Conservation (phyloP, 768 basidiomycete species). For the Suillus subluteus region DNA sequence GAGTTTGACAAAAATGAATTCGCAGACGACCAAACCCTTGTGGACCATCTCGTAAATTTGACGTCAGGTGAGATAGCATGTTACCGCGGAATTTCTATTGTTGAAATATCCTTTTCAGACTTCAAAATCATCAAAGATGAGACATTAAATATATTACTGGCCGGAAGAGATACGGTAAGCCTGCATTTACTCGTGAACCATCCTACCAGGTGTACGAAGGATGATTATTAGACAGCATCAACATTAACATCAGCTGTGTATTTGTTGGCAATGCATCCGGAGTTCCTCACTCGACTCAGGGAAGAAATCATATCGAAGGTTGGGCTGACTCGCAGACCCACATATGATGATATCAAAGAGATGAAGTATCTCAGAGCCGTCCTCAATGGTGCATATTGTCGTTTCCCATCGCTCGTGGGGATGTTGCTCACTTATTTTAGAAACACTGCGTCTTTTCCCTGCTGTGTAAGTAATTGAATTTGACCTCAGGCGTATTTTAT, state of each 20-base stretch:
- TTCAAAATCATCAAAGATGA: constrained; percentile 42
- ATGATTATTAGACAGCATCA: constrained; percentile 41
- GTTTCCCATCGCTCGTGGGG: not conserved
- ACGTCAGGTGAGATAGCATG: constrained; percentile 38
- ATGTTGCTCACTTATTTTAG: constrained; percentile 18
- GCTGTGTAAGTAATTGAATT: constrained; percentile 27
- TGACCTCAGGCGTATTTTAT: not conserved
- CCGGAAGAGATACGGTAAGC: constrained; percentile 47
- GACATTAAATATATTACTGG: constrained; percentile 46
- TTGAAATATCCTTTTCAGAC: constrained; percentile 22
- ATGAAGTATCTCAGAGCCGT: constrained; percentile 49
- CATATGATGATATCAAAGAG: constrained; percentile 43
- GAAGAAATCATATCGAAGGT: constrained; percentile 45
- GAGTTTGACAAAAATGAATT: constrained; percentile 16
- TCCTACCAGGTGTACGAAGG: no score
- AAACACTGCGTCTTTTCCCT: constrained; percentile 38
- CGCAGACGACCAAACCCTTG: constrained; percentile 41
- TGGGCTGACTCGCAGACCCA: constrained; percentile 37
- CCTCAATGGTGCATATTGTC: constrained; percentile 40
- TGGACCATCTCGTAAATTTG: constrained; percentile 43
- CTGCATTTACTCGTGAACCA: not conserved
- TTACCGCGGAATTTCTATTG: not conserved
- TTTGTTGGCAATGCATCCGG: constrained; percentile 49
- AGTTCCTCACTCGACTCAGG: constrained; percentile 40
- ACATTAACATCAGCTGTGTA: constrained; percentile 49